A percentile compares a stretch with the other conserved stretches of the same genome.
Evolutionary conservation across 2,329 filamentous ascomycete genomes (phyloP).

Genomic region (Chalaropsis thielavioides): DNA sequence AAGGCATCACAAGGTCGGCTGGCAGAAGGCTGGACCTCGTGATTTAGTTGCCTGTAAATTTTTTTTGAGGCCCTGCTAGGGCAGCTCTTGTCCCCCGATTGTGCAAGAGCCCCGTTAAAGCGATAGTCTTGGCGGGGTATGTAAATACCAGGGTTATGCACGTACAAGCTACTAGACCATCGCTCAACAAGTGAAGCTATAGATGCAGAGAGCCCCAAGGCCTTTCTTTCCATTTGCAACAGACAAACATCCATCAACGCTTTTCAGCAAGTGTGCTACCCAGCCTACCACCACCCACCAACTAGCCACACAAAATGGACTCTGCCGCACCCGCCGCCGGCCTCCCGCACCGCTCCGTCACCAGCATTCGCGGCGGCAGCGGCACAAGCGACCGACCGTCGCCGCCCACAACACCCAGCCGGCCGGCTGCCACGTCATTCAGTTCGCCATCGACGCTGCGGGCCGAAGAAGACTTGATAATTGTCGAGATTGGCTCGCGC

Average conservation of each 20-base stretch:
- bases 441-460: slow-evolving; percentile 47
- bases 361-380: slow-evolving; percentile 20
- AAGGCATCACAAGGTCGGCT: too few relatives aligned
- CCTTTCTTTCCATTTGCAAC: neutral
- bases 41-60: neutral
- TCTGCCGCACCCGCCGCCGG: neutral
- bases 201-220: neutral
- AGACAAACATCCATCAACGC: neutral
- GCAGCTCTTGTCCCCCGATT: neutral
- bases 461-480: slow-evolving; percentile 68
- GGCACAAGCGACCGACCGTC: slow-evolving; percentile 41
- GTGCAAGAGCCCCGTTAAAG: neutral
- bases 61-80: neutral
- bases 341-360: slow-evolving; percentile 15
- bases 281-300: neutral
- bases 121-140: neutral
- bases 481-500: slow-evolving; percentile 71
- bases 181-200: neutral
- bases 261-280: neutral
- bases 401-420: slow-evolving; percentile 37
- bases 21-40: neutral
- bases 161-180: neutral
- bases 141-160: neutral
- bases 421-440: slow-evolving; percentile 40
- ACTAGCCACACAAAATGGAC: neutral